Evolutionary conservation across 1,139 yeast genomes (phyloP).

Genomic region (Pichia sp.): DNA sequence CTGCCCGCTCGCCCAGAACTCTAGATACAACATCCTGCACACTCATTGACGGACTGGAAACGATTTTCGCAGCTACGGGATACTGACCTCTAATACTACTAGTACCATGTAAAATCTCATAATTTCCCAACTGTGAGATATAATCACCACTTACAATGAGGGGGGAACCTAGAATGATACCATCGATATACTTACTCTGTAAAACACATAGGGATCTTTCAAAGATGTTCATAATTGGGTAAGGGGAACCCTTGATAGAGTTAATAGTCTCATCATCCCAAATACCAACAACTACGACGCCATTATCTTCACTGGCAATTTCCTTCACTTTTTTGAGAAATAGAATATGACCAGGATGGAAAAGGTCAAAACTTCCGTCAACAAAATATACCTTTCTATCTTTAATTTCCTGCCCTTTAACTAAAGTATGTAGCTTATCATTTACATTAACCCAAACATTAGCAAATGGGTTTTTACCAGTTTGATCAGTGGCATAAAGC

Average conservation of each 20-base stretch:
- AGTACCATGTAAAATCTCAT: no score
- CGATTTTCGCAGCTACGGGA: not conserved
- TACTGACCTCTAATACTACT: no score
- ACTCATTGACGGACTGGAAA: conserved; percentile 32
- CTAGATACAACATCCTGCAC: conserved; percentile 62
- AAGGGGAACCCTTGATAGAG: conserved; percentile 52
- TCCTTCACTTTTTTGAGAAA: conserved; percentile 34
- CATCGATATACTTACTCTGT: conserved; percentile 82
- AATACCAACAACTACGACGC: conserved; percentile 56
- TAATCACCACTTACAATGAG: no score
- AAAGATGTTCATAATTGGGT: conserved; percentile 80
- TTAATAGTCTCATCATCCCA: conserved; percentile 57
- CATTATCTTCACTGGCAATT: conserved; percentile 32
- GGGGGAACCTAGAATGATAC: conserved; percentile 64
- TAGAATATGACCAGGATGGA: conserved; percentile 89
- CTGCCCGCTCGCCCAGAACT: conserved; percentile 54
- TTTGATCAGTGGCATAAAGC: conserved; percentile 49
- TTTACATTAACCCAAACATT: conserved; percentile 43
- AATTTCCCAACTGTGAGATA: no score
- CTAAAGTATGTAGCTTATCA: conserved; percentile 28
- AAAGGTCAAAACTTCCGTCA: conserved; percentile 86
- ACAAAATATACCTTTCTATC: conserved; percentile 35
- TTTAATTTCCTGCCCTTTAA: conserved; percentile 25
- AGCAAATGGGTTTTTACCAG: conserved; percentile 51
- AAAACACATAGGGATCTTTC: conserved; percentile 84